Evolutionary conservation across 2,329 filamentous ascomycete genomes (phyloP).

Genomic region (Mycogone perniciosa): DNA sequence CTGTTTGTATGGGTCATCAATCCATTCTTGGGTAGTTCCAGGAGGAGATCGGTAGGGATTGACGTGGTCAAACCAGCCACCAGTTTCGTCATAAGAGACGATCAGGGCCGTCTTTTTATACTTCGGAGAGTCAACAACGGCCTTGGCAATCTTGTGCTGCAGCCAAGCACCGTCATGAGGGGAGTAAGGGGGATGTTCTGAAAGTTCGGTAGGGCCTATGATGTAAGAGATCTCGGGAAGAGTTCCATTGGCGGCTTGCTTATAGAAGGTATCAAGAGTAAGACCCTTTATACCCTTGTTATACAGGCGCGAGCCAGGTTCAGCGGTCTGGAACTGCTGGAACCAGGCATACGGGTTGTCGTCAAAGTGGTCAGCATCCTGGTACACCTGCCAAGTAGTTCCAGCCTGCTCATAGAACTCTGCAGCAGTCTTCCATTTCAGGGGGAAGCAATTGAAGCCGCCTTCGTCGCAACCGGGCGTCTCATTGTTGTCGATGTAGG

Average conservation of each 20-base stretch:
- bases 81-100: constrained; percentile 41
- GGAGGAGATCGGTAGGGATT: constrained; percentile 43
- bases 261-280: constrained; percentile 44
- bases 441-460: constrained; percentile 45
- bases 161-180: constrained; percentile 50
- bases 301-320: constrained; percentile 33
- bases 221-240: constrained; percentile 47
- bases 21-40: constrained; percentile 47
- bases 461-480: constrained; percentile 36
- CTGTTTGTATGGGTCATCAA: constrained; percentile 34
- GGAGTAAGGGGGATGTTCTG: constrained; percentile 47
- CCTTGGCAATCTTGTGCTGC: constrained; percentile 45
- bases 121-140: constrained; percentile 42
- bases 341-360: constrained; percentile 51
- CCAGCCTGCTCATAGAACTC: constrained; percentile 43
- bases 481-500: constrained; percentile 46
- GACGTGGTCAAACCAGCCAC: constrained; percentile 50
- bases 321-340: constrained; percentile 42
- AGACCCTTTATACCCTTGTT: constrained; percentile 41
- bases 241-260: constrained; percentile 42
- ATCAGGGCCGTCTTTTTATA: constrained; percentile 44
- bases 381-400: constrained; percentile 45
- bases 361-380: constrained; percentile 45
- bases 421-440: constrained; percentile 47
- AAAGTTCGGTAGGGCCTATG: constrained; percentile 43